Percentiles rank a stretch among this genome's conserved stretches.
Conservation (phyloP, 495 filamentous ascomycete species). For the Hyphodiscus hymeniophilus region DNA sequence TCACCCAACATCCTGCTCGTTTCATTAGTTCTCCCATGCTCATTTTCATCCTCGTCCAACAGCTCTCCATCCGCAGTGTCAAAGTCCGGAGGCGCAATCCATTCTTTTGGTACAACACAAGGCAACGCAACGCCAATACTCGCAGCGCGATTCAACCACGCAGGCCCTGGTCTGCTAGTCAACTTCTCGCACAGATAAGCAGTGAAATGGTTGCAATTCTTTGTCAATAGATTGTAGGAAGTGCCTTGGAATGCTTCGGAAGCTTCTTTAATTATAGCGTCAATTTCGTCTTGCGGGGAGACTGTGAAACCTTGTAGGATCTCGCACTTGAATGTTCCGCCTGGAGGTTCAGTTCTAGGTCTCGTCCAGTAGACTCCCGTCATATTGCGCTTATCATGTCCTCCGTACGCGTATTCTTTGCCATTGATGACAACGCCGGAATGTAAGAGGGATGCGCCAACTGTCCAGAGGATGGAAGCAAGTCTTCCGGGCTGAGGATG, state of each 20-base stretch:
- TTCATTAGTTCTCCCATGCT: constrained; percentile 35
- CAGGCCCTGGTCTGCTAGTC: constrained; percentile 53
- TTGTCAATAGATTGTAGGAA: constrained; percentile 65
- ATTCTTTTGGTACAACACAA: constrained; percentile 71
- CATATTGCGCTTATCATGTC: constrained; percentile 54
- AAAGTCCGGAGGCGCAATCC: constrained; percentile 67
- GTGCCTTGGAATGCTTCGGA: constrained; percentile 61
- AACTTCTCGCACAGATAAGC: constrained; percentile 56
- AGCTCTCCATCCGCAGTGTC: constrained; percentile 63
- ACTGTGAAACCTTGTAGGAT: constrained; percentile 69
- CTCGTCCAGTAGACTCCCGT: constrained; percentile 76
- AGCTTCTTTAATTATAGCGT: constrained; percentile 53
- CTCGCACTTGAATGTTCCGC: constrained; percentile 59
- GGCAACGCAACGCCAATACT: constrained; percentile 66
- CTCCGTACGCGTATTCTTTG: constrained; percentile 76
- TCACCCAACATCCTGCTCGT: constrained; percentile 43
- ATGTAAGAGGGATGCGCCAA: constrained; percentile 67
- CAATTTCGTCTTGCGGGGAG: constrained; percentile 52
- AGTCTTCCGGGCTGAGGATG: constrained; percentile 52
- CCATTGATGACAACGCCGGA: constrained; percentile 71
- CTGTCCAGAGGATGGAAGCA: constrained; percentile 58
- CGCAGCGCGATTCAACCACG: constrained; percentile 72
- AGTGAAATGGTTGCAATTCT: constrained; percentile 82
- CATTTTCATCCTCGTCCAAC: constrained; percentile 45
- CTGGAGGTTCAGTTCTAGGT: constrained; percentile 58